Conservation (phyloP, 192 early-diverging fungal genomes). For the Lobosporangium transversale region DNA sequence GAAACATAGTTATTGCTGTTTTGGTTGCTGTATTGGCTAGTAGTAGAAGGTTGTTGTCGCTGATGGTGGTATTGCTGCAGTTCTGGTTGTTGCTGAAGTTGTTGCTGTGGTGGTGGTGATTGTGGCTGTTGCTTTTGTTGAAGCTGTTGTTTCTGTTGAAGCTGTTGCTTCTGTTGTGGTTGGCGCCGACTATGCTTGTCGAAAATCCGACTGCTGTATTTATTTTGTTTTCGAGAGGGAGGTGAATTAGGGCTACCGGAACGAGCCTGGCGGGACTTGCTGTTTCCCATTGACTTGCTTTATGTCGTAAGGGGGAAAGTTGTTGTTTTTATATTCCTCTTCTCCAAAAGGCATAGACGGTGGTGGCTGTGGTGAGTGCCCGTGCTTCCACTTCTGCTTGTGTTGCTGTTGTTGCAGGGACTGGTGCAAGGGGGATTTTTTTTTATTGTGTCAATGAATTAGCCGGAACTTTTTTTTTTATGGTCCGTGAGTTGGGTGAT, state of each 20-base stretch:
- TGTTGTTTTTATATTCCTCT: not conserved
- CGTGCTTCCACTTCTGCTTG: not conserved
- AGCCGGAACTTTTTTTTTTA: too few relatives aligned
- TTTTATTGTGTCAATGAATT: too few relatives aligned
- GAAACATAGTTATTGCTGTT: not conserved
- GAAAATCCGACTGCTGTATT: not conserved
- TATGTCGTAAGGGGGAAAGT: not conserved
- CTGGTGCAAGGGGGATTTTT: not conserved
- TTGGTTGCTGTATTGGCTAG: not conserved
- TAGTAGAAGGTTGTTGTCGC: not conserved
- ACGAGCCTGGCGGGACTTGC: constrained; percentile 37
- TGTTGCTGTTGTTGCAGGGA: not conserved
- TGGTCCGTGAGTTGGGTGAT: too few relatives aligned
- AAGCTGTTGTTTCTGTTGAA: too few relatives aligned
- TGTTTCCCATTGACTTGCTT: not conserved
- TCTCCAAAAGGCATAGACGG: not conserved
- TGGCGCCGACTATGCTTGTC: not conserved
- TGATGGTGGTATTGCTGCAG: not conserved
- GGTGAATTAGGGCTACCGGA: constrained; percentile 2
- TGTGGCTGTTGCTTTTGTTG: too few relatives aligned
- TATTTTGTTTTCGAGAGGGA: constrained; percentile 13
- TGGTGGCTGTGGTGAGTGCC: not conserved
- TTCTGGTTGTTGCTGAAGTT: too few relatives aligned
- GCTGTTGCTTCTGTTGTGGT: too few relatives aligned
- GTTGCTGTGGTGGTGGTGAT: too few relatives aligned